Evolutionary conservation across 352 stramenopile genomes (phyloP).

Genomic region (Proteromonas lacertae): DNA sequence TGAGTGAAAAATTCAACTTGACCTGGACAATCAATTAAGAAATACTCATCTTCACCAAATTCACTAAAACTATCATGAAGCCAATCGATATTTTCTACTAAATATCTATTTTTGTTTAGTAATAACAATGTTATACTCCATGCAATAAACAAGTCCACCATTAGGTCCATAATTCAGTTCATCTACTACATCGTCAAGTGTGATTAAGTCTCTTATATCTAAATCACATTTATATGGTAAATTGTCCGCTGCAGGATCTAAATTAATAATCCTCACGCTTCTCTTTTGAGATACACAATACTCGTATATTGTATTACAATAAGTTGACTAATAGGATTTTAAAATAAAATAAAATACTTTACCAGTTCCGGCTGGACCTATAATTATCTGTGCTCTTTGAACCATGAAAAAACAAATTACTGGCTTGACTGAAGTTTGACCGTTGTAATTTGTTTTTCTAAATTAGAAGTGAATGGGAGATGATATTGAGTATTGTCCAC

Average conservation of each 20-base stretch:
- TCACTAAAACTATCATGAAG: constrained; percentile 47
- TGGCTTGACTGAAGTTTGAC: no score
- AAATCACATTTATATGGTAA: constrained; percentile 26
- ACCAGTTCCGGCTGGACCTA: no score
- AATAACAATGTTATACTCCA: constrained; percentile 43
- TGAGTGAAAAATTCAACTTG: constrained; percentile 98
- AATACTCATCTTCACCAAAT: constrained; percentile 67
- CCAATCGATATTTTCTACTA: constrained; percentile 91
- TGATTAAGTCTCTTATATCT: constrained; percentile 81
- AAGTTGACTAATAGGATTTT: no score
- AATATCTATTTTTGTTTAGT: constrained; percentile 1
- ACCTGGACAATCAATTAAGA: constrained; percentile 91
- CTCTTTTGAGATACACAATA: no score
- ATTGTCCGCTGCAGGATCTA: constrained; percentile 82
- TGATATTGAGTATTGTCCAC: constrained; percentile 35
- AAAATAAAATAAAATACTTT: no score
- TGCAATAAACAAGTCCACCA: constrained; percentile 85
- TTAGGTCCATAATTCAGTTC: constrained; percentile 77
- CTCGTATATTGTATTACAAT: no score
- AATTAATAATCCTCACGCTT: no score
- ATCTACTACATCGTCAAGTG: constrained; percentile 53
- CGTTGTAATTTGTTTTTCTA: no score
- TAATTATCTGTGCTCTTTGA: no score
- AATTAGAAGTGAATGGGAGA: constrained; percentile 5
- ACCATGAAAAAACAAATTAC: no score